Base-by-base conservation (phyloP, 306 rosid species). In the Rubus idaeus region DNA sequence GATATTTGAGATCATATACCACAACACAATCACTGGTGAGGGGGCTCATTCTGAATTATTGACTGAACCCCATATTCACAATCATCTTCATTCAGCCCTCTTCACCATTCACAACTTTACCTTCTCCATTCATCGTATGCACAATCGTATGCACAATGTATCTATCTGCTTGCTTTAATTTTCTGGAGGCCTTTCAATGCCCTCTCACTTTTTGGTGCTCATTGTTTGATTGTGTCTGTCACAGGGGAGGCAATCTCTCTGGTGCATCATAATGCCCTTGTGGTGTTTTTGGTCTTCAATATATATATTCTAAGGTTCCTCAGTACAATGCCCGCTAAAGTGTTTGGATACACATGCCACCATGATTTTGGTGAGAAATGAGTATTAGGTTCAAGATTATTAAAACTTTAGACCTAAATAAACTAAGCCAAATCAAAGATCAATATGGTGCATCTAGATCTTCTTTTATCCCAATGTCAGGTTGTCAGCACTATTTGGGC, bases 301-400 rank as follows among this genome's bases (percentile, higher is more conserved):
- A 4, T 58, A 23, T 58, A 69, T 79, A 75, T 58, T 76, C 71
- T 47, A 75, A 65, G 84, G 77, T 81, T 86, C 70, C 60, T 73
- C 73, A 55, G 67, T 71, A 55, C 68, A 73, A 77, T 64, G 58
- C 58, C 61, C 82, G 80, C 46, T 40, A 55, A 23, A 65, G 78
- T 49, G 73, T 80, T 79, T 67, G 65, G 82, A 65, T 66, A 77
- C 87, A 77, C 90, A 88, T 88, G 87, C 64, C 56, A 47, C 83
- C 80, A 88, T 88, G 88, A 89, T 91, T 89, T 86, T 84, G 84
- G 52, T 82, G 72, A 77, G 81, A 13, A 85, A 83, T 49, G 61
- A 75, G 87, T 88, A 88, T 63, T 80, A 63, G 84, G 86, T 83
- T 82, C 86, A 86, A 86, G 76, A 86, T 86, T 87, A 66, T 76